phyloP scores from a whole-genome alignment of 257 asterid species.

The Penstemon newberryi region DNA sequence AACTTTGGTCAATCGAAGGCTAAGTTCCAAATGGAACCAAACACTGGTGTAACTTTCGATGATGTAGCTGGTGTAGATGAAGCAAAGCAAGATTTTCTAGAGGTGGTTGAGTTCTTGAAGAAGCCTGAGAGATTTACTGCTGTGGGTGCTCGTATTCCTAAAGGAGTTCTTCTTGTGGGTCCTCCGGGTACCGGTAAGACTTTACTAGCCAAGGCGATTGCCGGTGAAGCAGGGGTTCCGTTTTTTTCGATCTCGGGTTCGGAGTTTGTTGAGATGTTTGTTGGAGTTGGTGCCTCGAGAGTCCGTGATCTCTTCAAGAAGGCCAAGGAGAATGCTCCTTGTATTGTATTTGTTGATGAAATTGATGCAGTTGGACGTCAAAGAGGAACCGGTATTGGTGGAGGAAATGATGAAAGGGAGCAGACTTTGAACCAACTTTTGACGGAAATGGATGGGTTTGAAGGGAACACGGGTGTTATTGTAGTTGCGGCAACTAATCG shows the following conservation, averaged over 20 bases:
- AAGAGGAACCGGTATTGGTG: conserved; percentile 99
- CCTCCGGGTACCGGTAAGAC: conserved; percentile 99
- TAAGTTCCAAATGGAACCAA: conserved; percentile 99
- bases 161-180: conserved; percentile 97
- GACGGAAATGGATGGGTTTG: conserved; percentile 99
- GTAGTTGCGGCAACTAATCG: conserved; percentile 98
- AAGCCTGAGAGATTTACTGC: conserved; percentile 98
- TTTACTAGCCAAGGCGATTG: conserved; percentile 92
- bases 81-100: conserved; percentile 98
- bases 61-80: conserved; percentile 99
- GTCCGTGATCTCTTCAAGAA: conserved; percentile 98
- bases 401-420: conserved; percentile 97
- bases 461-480: conserved; percentile 95
- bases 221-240: conserved; percentile 99
- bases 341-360: conserved; percentile 97
- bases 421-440: conserved; percentile 92
- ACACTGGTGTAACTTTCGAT: conserved; percentile 90
- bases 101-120: conserved; percentile 96
- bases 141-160: conserved; percentile 96
- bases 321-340: conserved; percentile 98
- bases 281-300: conserved; percentile 97
- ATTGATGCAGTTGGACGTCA: conserved; percentile 99
- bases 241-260: conserved; percentile 98
- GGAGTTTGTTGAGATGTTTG: conserved; percentile 99
- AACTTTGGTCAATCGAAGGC: conserved; percentile 88